Evolutionary conservation across 495 filamentous ascomycete genomes (phyloP), one percentile per base, ranked within the genome.

Genomic region (Aspergillus bertholletiae): DNA sequence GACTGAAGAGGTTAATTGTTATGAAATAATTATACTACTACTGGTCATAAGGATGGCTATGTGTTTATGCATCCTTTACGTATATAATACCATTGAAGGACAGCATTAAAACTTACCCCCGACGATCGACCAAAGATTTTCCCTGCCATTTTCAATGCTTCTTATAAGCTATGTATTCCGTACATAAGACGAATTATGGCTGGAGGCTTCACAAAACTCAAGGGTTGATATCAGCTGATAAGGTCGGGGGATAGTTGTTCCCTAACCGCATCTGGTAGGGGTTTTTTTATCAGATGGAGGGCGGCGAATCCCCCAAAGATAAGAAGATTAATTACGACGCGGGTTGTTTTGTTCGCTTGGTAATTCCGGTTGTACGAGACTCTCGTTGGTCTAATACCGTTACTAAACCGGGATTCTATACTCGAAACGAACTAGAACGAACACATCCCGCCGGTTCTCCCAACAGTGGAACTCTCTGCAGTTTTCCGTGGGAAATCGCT

Each of bases 1-100:
- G 74, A 77, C 74, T 76, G 48, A 43, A 8, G 35, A n/a, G 30
- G 26, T 49, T 45, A 49, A 51, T 56, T 55, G 40, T 23, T 50
- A 13, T n/a, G 13, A 23, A 17, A 37, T n/a, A 15, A 15, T 3
- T n/a, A 15, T n/a, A 15, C 11, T n/a, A 5, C 13, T n/a, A 37
- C 13, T n/a, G 34, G 26, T 21, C 28, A 30, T 20, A n/a, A 21
- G 21, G 37, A 15, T 20, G 21, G 30, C 12, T 20, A 12, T 30
- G n/a, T 21, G 40, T 26, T 20, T 32, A 44, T 9, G n/a, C 26
- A 28, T 21, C 24, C 39, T 44, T 20, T 32, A 30, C 2, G 27
- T 53, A 22, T n/a, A n/a, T n/a, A n/a, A n/a, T n/a, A 37, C 24
- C 13, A 5, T 27, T 35, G 9, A 20, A 26, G 22, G 40, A 44